Base-by-base conservation (phyloP, 139 green algal species). In the Closterium sp. region DNA sequence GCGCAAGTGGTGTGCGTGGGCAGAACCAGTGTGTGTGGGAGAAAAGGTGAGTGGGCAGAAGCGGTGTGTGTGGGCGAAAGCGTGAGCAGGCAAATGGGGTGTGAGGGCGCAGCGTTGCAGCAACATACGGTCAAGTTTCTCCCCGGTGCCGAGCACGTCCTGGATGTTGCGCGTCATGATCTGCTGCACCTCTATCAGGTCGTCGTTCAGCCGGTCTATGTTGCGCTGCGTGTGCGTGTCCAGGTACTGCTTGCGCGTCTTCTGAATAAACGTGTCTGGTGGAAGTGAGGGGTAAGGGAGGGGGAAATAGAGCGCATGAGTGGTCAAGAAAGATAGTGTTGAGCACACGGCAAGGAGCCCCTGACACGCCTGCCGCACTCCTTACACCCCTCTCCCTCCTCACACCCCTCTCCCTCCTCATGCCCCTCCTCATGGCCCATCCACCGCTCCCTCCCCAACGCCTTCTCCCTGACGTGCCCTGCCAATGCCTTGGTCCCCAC, bases 151-250 rank as follows among this genome's bases (percentile, higher is more conserved):
- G 89, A 99, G 95, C 62, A 99, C 97, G 34, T 99, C 98, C 91
- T 97, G 94, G 86, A 99, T 99, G 96, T 99, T 99, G 11, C 96
- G 95, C 9, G 98, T 99, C 98, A 99, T 99, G 93, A 99, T 99
- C 19, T 96, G 95, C 91, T 99, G 98, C 88, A 99, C 97, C 90
- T 97, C 95, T 31, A 87, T 32, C 27, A 95, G 92, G 10, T 96
- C 90, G 17, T 93, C 93, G 87, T 95, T 95, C 50, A 99, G 95
- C 94, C 97, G 98, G 79, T 94, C 94, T n/a, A 99, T 93, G 96
- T 99, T 99, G 50, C 98, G 96, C 94, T 99, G 98, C 70, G 98
- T 99, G 24, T 97, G 96, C 0, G 97, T 98, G 95, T 99, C 98
- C 84, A 98, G 89, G 92, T 99, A 99, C 29, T 99, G 95, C 95